Conservation (phyloP, 768 basidiomycete genomes). For the Collybia nuda region DNA sequence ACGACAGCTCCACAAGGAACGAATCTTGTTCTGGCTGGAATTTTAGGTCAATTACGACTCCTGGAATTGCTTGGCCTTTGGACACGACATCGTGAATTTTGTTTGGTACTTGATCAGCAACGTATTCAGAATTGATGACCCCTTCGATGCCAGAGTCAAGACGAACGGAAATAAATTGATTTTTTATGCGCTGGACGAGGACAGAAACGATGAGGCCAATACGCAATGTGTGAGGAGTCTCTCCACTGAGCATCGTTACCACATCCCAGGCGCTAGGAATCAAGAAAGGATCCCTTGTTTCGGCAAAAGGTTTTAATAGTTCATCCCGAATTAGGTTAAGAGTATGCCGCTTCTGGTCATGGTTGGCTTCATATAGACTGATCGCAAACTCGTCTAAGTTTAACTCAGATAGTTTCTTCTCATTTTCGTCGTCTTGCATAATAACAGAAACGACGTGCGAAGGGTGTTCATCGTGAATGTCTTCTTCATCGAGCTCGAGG, state of each 20-base stretch:
- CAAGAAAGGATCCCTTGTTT: slow-evolving; percentile 66
- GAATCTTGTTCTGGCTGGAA: slow-evolving; percentile 58
- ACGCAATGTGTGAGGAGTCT: slow-evolving; percentile 76
- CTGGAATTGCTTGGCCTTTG: slow-evolving; percentile 80
- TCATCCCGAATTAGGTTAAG: slow-evolving; percentile 89
- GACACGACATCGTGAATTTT: slow-evolving; percentile 52
- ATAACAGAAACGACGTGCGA: slow-evolving; percentile 86
- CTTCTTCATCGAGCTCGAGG: slow-evolving; percentile 96
- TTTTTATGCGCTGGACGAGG: slow-evolving; percentile 56
- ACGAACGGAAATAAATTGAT: slow-evolving; percentile 56
- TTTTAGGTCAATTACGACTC: slow-evolving; percentile 73
- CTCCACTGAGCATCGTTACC: slow-evolving; percentile 93
- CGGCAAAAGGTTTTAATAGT: slow-evolving; percentile 76
- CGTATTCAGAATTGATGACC: slow-evolving; percentile 57
- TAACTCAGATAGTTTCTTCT: slow-evolving; percentile 81
- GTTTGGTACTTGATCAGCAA: slow-evolving; percentile 47
- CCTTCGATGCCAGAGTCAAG: slow-evolving; percentile 97
- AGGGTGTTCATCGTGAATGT: slow-evolving; percentile 88
- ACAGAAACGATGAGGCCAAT: slow-evolving; percentile 83
- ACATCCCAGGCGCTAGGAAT: slow-evolving; percentile 75
- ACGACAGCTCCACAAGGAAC: slow-evolving; percentile 75
- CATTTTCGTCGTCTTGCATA: slow-evolving; percentile 79
- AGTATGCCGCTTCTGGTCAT: slow-evolving; percentile 86
- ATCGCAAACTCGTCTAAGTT: slow-evolving; percentile 96
- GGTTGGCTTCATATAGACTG: slow-evolving; percentile 81